Evolutionary conservation across 768 basidiomycete genomes (phyloP), one percentile per base, ranked within the genome.

Genomic region (Mycena albidolilacea): DNA sequence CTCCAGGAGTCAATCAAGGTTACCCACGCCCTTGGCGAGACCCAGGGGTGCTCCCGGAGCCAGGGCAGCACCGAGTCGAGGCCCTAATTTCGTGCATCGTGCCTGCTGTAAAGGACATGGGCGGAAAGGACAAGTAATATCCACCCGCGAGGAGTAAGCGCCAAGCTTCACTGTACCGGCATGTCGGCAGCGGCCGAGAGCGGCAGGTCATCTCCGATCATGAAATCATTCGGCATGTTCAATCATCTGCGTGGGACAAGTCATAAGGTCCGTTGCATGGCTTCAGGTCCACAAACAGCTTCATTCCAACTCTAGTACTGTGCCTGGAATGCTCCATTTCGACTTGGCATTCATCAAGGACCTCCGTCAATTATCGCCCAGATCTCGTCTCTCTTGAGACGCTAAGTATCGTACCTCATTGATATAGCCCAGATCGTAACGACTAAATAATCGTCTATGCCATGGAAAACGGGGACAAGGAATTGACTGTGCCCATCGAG

Each of bases 1-100:
- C 55, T 11, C 19, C 38, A 46, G 39, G 5, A 60, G 70, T 65
- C 69, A 64, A 70, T 70, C 57, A 70, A 70, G 63, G 30, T 71
- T 70, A 19, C 48, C 35, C 52, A 8, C 23, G 46, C 21, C 48
- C 14, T 21, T 59, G 21, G 54, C 21, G 1, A 44, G 54, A 15
- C 62, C 69, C 14, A 57, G 23, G 52, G 21, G n/a, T n/a, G 7
- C 19, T 19, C 61, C 38, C 67, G 21, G 60, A 69, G 39, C 21
- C 39, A n/a, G 62, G 17, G 11, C 14, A 48, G 48, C 12, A 15
- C 37, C 30, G 46, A 37, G n/a, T 48, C 35, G 38, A 43, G 46
- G 39, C 57, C 30, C 30, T 19, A 5, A 52, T 44, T 54, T 23
- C 30, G 54, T 23, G 23, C 70, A 39, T 48, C 46, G 23, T 44